Percentiles rank a stretch among this genome's conserved stretches.
These are phyloP conservation scores for Rhizopogon vulgaris DNA, from an alignment of 768 basidiomycete genomes.

Conservation along the genomic window DNA sequence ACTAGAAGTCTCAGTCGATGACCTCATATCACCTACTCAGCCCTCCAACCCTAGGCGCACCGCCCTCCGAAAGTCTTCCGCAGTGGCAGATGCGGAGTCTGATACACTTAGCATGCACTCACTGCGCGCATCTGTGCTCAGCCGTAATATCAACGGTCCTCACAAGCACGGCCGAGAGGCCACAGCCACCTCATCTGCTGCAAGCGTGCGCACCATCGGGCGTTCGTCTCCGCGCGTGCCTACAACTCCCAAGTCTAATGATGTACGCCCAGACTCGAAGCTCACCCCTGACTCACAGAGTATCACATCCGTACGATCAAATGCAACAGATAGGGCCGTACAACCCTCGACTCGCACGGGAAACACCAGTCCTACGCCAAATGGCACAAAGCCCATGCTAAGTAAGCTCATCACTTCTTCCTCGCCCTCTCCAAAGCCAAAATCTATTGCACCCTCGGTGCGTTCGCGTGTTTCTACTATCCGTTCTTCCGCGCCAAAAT, in stretches of 20 bases:
- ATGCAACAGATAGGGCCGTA: conserved; percentile 16
- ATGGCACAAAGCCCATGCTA: conserved; percentile 6
- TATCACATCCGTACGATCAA: conserved; percentile 18
- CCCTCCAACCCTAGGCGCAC: conserved; percentile 13
- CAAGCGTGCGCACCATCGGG: conserved; percentile 19
- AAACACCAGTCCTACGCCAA: background rate
- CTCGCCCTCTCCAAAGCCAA: conserved; percentile 4
- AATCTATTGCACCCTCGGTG: conserved; percentile 9
- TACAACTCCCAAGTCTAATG: conserved; percentile 18
- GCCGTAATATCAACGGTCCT: conserved; percentile 20
- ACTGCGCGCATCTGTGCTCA: conserved; percentile 38
- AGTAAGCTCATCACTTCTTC: conserved; percentile 9
- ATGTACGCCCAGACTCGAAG: conserved; percentile 64
- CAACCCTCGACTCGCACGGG: background rate
- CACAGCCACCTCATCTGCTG: conserved; percentile 19
- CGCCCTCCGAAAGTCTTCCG: background rate
- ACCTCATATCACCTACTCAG: conserved; percentile 51
- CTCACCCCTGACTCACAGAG: conserved; percentile 46
- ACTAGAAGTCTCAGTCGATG: conserved; percentile 74
- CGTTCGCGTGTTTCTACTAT: conserved; percentile 19
- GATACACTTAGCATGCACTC: conserved; percentile 42
- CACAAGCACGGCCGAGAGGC: conserved; percentile 18
- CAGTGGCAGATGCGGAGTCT: conserved; percentile 24
- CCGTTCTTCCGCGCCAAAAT: conserved; percentile 21
- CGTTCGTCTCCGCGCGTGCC: conserved; percentile 23